Evolutionary conservation across 1,139 yeast genomes (phyloP), one percentile per base, ranked within the genome.

Genomic region (Suhomyces ambrosiae): DNA sequence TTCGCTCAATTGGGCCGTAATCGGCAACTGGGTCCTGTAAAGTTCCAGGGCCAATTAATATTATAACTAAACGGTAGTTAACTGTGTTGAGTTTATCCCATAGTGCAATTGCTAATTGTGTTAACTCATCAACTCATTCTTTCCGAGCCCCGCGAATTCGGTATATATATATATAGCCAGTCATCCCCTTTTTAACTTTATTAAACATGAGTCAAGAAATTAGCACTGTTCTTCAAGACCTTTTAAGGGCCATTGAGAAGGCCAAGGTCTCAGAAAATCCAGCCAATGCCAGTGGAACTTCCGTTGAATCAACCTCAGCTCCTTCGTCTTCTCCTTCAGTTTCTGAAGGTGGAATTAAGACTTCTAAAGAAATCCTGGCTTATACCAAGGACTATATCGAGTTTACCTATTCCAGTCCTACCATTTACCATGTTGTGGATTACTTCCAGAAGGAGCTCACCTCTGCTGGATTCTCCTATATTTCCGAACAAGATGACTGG

Each of bases 381-480:
- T 72, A 69, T 48, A 66, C 83, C 16, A 56, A 71, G 10, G 65
- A 71, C 23, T 82, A 79, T 54, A 70, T 81, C 32, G 72, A 76
- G 34, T 82, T 81, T 61, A 79, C 85, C 32, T 73, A 74, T 48
- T 55, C 65, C 23, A 75, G 72, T 48, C 88, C 88, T 29, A 81
- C 87, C 12, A 77, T 79, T 17, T 80, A 63, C 60, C 87, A 81
- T 50, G 83, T 75, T 16, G 75, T 79, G 8, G 50, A 65, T 13
- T 62, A 66, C 49, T 73, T 79, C 46, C 51, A 70, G 33, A 49
- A 61, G 16, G 49, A 68, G 30, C 60, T 82, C 36, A 65, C 65
- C 29, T 54, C 61, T 1, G 68, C 73, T 29, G 86, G 86, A 2
- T 82, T 80, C 56, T 58, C 51, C 15, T 79, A 73, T 52, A 46